A percentile compares a stretch with the other conserved stretches of the same genome.
These are phyloP conservation scores for Hibiscus tridactylites DNA, from an alignment of 345 rosid genomes.

Conservation along the genomic window DNA sequence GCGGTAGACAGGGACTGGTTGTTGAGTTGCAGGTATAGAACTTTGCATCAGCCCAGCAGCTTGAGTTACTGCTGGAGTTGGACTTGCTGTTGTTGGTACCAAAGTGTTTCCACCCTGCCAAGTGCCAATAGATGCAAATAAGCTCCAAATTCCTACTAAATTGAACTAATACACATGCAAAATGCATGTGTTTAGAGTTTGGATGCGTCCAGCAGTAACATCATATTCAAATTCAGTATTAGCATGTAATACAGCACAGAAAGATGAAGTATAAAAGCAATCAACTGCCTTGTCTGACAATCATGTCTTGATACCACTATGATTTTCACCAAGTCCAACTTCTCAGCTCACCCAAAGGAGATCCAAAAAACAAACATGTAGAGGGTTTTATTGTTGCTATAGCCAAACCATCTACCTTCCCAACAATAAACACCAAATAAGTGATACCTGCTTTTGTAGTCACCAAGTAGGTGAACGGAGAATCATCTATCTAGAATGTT, in stretches of 20 bases:
- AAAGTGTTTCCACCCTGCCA: slow-evolving; percentile 69
- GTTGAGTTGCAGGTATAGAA: background rate
- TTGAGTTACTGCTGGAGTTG: background rate
- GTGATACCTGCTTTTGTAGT: background rate
- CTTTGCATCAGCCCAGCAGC: background rate
- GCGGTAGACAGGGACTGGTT: background rate
- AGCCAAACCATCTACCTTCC: background rate
- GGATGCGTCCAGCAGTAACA: background rate
- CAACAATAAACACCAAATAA: background rate
- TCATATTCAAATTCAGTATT: background rate
- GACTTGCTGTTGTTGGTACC: slow-evolving; percentile 31
- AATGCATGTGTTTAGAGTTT: background rate
- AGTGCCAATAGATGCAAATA: slow-evolving; percentile 28
- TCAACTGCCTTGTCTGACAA: background rate
- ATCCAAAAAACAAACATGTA: background rate
- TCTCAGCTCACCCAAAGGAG: background rate
- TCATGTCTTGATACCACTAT: background rate
- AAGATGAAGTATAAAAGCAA: background rate
- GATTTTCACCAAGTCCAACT: background rate
- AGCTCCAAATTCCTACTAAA: slow-evolving; percentile 15
- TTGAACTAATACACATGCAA: background rate
- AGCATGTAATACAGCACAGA: background rate
- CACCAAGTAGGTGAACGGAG: background rate
- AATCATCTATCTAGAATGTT: background rate
- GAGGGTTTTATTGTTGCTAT: background rate